Evolutionary conservation across 225 moss, liverwort and hornwort species (phyloP).

Genomic region (Climacium dendroides): DNA sequence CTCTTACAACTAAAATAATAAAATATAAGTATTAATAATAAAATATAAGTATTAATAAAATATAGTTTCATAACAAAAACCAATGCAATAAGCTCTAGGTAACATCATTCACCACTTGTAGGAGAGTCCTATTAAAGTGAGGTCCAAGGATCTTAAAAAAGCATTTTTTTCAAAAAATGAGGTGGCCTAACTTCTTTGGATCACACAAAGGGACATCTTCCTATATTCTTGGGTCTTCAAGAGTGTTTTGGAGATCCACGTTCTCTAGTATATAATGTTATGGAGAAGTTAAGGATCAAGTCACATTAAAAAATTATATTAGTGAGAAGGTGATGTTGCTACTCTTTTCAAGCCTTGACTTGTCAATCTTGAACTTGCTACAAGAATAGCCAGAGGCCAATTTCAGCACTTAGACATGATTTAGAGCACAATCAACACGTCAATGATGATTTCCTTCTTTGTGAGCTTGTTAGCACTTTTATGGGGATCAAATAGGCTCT

Average conservation of each 20-base stretch:
- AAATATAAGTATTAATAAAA: not conserved
- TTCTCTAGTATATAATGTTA: not conserved
- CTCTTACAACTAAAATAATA: too few species aligned
- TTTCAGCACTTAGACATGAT: not conserved
- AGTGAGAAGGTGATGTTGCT: not conserved
- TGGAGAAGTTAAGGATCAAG: not conserved
- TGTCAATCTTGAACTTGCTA: rapidly evolving
- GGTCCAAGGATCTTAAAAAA: too few species aligned
- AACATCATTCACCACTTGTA: not conserved
- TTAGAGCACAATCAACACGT: rapidly evolving
- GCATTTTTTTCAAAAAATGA: not conserved
- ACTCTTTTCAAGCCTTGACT: not conserved
- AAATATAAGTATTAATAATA: too few species aligned
- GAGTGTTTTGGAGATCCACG: not conserved
- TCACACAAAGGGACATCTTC: not conserved
- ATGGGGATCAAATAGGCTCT: not conserved
- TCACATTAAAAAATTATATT: not conserved
- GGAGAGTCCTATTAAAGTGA: not conserved
- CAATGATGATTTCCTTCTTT: not conserved
- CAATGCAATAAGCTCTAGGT: too few species aligned
- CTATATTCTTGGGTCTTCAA: rapidly evolving
- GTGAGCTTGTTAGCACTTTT: not conserved
- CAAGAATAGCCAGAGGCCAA: not conserved
- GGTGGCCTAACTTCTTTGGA: not conserved
- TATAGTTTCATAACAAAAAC: not conserved